A percentile compares a stretch with the other conserved stretches of the same genome.
phyloP scores from a whole-genome alignment of 768 basidiomycete genomes.

The Mycena metata region DNA sequence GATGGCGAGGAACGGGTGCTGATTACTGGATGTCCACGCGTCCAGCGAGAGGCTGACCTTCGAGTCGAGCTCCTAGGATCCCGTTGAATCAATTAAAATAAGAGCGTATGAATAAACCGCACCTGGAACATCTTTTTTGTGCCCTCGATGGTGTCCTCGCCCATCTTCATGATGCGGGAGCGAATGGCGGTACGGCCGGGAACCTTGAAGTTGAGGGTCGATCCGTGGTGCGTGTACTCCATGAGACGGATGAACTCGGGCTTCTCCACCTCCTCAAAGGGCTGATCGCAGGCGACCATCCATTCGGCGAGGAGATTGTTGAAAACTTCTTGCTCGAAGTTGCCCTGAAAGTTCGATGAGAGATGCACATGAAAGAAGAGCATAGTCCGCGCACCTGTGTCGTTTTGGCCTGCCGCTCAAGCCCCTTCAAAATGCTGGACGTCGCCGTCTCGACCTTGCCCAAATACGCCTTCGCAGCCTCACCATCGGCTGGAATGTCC shows the following conservation, averaged over 20 bases:
- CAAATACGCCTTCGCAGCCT: neutral
- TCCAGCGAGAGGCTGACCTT: slow-evolving; percentile 12
- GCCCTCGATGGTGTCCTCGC: neutral
- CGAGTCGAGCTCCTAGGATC: too few species aligned
- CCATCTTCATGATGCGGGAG: neutral
- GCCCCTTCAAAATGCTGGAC: neutral
- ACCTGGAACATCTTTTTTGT: neutral
- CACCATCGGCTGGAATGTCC: neutral
- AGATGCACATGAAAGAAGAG: neutral
- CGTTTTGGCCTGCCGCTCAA: neutral
- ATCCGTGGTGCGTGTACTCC: too few species aligned
- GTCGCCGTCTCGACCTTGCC: slow-evolving; percentile 1
- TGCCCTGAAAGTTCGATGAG: neutral
- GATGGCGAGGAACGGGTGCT: slow-evolving; percentile 5
- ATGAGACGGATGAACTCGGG: too few species aligned
- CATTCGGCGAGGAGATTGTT: too few species aligned
- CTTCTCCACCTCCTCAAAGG: too few species aligned
- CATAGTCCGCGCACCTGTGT: too few species aligned
- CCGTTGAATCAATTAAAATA: neutral
- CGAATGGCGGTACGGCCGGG: neutral
- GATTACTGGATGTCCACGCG: slow-evolving; percentile 10
- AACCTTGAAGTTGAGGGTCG: neutral
- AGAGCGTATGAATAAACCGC: too few species aligned
- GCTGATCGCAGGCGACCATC: too few species aligned
- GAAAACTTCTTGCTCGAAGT: neutral